These are phyloP conservation scores for Penicillium paneum DNA, from an alignment of 2,329 filamentous ascomycete species.

Conservation along the genomic window DNA sequence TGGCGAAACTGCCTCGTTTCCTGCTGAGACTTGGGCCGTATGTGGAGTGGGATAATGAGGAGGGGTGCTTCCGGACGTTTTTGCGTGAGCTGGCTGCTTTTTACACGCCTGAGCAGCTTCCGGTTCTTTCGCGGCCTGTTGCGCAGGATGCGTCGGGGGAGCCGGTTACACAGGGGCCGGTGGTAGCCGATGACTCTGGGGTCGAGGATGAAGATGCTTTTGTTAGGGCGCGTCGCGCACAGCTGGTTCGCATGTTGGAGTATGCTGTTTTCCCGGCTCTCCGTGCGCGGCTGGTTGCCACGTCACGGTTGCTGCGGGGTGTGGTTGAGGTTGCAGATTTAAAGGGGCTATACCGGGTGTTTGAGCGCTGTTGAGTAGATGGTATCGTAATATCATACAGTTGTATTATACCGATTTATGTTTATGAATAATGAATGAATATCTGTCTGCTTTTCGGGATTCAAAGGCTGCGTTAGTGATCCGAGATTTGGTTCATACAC, in stretches of 20 bases:
- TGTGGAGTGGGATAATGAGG: slow-evolving; percentile 82
- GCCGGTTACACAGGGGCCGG: background rate
- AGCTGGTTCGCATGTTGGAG: slow-evolving; percentile 75
- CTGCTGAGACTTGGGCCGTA: slow-evolving; percentile 82
- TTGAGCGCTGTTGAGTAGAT: slow-evolving; percentile 74
- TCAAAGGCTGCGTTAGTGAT: background rate
- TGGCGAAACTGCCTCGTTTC: slow-evolving; percentile 86
- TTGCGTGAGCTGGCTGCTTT: slow-evolving; percentile 83
- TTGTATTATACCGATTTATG: background rate
- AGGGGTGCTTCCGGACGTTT: slow-evolving; percentile 79
- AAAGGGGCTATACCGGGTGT: slow-evolving; percentile 89
- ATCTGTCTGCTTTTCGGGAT: background rate
- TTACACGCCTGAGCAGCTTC: slow-evolving; percentile 83
- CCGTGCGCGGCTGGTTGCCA: slow-evolving; percentile 77
- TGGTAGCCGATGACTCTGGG: slow-evolving; percentile 8
- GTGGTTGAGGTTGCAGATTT: slow-evolving; percentile 86
- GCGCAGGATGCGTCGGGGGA: background rate
- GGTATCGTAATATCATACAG: background rate
- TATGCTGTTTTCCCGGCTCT: slow-evolving; percentile 88
- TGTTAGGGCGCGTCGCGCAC: slow-evolving; percentile 54
- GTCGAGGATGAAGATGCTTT: slow-evolving; percentile 47
- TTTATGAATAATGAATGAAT: slow-evolving; percentile 1
- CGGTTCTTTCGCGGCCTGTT: slow-evolving; percentile 39
- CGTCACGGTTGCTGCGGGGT: slow-evolving; percentile 69
- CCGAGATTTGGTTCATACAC: too few species aligned